Conservation (phyloP, 768 basidiomycete species). For the Lactarius sanguifluus region DNA sequence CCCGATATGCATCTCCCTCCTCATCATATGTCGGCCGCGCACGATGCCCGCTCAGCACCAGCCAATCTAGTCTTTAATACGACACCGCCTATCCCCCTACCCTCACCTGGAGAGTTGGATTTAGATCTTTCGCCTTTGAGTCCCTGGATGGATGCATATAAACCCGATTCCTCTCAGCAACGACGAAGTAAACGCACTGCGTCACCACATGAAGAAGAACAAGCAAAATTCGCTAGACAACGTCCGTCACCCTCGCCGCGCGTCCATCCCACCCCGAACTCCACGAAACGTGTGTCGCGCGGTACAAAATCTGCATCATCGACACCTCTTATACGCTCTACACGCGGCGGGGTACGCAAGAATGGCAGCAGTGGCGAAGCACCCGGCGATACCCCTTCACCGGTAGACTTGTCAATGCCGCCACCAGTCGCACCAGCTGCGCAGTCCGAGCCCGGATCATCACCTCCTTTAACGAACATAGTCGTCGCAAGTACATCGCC, state of each 20-base stretch:
- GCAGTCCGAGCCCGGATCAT: constrained; percentile 17
- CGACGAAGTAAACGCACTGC: constrained; percentile 26
- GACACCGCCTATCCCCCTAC: constrained; percentile 41
- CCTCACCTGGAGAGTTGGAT: constrained; percentile 56
- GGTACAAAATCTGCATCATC: constrained; percentile 29
- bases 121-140: constrained; percentile 78
- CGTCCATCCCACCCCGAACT: constrained; percentile 13
- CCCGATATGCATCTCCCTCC: constrained; percentile 33
- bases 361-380: constrained; percentile 35
- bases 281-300: constrained; percentile 15
- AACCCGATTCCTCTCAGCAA: constrained; percentile 39
- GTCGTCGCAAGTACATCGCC: constrained; percentile 12
- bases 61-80: constrained; percentile 68
- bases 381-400: constrained; percentile 68
- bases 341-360: constrained; percentile 45
- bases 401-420: constrained; percentile 87
- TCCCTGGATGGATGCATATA: constrained; percentile 70
- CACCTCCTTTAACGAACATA: constrained; percentile 13
- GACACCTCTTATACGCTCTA: constrained; percentile 35
- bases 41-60: constrained; percentile 56
- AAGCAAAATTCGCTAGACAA: constrained; percentile 19
- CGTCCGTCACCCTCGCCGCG: constrained; percentile 26
- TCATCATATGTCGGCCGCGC: constrained; percentile 33
- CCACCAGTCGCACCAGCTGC: constrained; percentile 63
- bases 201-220: constrained; percentile 27